These are phyloP conservation scores for Babjeviella inositovora DNA, from an alignment of 805 yeast species.

Conservation along the genomic window DNA sequence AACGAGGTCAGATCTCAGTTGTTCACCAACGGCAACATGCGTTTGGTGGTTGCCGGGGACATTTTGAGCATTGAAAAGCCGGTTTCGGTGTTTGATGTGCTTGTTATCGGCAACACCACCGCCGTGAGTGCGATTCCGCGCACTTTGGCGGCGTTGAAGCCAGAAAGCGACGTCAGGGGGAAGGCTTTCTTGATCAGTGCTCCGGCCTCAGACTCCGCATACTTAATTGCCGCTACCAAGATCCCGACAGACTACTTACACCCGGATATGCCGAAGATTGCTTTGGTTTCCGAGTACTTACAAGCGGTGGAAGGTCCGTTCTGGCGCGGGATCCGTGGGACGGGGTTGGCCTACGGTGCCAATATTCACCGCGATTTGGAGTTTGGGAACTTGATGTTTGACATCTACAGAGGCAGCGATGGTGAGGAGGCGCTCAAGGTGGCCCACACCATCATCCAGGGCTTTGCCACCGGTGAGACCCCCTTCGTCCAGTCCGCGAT, in stretches of 20 bases:
- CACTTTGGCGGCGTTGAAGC: constrained; percentile 28
- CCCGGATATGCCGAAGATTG: constrained; percentile 31
- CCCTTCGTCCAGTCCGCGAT: constrained; percentile 42
- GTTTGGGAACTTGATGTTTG: constrained; percentile 48
- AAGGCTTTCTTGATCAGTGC: constrained; percentile 52
- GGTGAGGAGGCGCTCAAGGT: constrained; percentile 42
- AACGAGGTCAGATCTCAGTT: constrained; percentile 32
- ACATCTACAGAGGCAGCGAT: constrained; percentile 75
- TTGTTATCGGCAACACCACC: too few species aligned
- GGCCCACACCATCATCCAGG: constrained; percentile 49
- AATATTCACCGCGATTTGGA: constrained; percentile 42
- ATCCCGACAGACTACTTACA: constrained; percentile 32
- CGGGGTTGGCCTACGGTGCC: constrained; percentile 90
- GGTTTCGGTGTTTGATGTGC: constrained; percentile 37
- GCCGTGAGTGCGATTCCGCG: constrained; percentile 24
- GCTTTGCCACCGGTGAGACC: constrained; percentile 34
- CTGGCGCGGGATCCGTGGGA: constrained; percentile 91
- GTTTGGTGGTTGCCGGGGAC: constrained; percentile 62
- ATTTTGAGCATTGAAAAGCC: constrained; percentile 33
- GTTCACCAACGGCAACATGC: constrained; percentile 41
- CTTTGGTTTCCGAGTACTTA: constrained; percentile 60
- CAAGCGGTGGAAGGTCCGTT: constrained; percentile 92
- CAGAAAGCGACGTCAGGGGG: constrained; percentile 33
- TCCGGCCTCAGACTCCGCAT: constrained; percentile 78
- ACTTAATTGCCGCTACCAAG: constrained; percentile 38